Conservation (phyloP, 768 basidiomycete genomes). For the Kondoa subrosea region DNA sequence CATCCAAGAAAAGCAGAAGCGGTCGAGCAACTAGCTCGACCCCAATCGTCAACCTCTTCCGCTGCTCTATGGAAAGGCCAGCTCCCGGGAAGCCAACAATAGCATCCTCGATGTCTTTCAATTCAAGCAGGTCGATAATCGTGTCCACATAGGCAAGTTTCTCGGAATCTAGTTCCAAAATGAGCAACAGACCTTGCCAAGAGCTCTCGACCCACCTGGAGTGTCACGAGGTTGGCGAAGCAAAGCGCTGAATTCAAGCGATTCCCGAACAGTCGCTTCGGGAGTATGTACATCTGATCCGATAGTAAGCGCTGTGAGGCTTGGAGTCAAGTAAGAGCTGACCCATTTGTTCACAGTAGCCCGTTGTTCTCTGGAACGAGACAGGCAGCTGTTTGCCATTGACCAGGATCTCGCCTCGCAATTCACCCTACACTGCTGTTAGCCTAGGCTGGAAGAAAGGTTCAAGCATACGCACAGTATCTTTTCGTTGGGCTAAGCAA, state of each 20-base stretch:
- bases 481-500: background rate
- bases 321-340: too few species aligned
- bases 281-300: slow-evolving; percentile 30
- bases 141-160: slow-evolving; percentile 33
- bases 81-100: slow-evolving; percentile 38
- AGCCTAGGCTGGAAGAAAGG: background rate
- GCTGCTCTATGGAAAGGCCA: background rate
- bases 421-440: slow-evolving; percentile 34
- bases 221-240: slow-evolving; percentile 32
- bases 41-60: slow-evolving; percentile 38
- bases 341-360: slow-evolving; percentile 4
- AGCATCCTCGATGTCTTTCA: slow-evolving; percentile 68
- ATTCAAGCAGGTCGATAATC: slow-evolving; percentile 65
- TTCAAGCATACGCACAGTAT: background rate
- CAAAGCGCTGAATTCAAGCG: slow-evolving; percentile 34
- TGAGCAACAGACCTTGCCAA: too few species aligned
- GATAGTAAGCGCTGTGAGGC: too few species aligned
- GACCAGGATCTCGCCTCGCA: slow-evolving; percentile 35
- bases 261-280: slow-evolving; percentile 35
- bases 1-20: slow-evolving; percentile 38
- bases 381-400: slow-evolving; percentile 28
- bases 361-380: slow-evolving; percentile 1
- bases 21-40: slow-evolving; percentile 62
- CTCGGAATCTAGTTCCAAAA: too few species aligned
- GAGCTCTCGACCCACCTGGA: too few species aligned